These are phyloP conservation scores for Coemansia sp. DNA, from an alignment of 192 early-diverging fungal species.

Conservation along the genomic window DNA sequence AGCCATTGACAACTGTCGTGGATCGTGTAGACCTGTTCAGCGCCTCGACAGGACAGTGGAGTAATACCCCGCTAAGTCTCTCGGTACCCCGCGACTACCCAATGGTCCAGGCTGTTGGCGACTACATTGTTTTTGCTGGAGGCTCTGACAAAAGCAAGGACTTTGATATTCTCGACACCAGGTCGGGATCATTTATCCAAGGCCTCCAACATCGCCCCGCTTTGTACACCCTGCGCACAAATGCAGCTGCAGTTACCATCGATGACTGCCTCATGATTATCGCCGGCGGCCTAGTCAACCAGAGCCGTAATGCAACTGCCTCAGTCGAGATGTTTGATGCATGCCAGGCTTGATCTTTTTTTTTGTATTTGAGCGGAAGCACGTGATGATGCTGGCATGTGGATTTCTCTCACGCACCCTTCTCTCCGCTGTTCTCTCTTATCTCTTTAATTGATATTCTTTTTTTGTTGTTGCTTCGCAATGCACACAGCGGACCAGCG, in stretches of 20 bases:
- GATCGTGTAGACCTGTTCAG: slow-evolving; percentile 45
- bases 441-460: background rate
- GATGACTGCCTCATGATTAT: slow-evolving; percentile 42
- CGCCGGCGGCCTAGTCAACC: slow-evolving; percentile 44
- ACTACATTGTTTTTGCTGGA: slow-evolving; percentile 41
- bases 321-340: slow-evolving; percentile 53
- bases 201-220: slow-evolving; percentile 27
- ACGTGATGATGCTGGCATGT: background rate
- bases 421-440: background rate
- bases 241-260: slow-evolving; percentile 34
- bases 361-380: background rate
- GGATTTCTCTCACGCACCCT: background rate
- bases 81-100: slow-evolving; percentile 47
- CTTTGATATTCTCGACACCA: slow-evolving; percentile 44
- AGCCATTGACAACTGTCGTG: slow-evolving; percentile 20
- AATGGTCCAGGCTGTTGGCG: slow-evolving; percentile 36
- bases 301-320: slow-evolving; percentile 40
- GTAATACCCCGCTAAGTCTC: slow-evolving; percentile 26
- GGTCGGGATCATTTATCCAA: slow-evolving; percentile 19
- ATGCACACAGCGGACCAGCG: background rate
- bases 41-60: slow-evolving; percentile 30
- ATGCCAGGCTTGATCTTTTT: slow-evolving; percentile 10
- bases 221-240: slow-evolving; percentile 30
- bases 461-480: background rate
- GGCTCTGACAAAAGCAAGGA: slow-evolving; percentile 45